Conservation (phyloP, 345 rosid genomes). For the Cochlearia excelsa region DNA sequence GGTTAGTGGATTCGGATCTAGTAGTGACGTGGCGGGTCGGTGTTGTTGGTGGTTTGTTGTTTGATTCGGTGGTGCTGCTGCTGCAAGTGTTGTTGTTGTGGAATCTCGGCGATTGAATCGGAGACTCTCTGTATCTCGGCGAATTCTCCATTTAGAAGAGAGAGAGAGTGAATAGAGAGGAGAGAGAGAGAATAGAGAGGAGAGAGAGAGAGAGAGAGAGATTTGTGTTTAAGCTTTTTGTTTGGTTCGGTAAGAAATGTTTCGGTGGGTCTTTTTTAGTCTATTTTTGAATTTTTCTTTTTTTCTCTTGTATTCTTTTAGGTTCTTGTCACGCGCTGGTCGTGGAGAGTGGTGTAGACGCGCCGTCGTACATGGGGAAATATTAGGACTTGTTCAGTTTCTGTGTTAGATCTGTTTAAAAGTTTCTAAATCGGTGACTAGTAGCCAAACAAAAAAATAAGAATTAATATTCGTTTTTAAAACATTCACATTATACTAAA, state of each 20-base stretch:
- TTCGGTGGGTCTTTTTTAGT: constrained; percentile 48
- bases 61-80: constrained; percentile 32
- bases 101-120: constrained; percentile 52
- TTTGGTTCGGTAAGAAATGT: constrained; percentile 61
- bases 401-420: no score
- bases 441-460: no score
- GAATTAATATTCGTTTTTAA: no score
- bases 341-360: neutral
- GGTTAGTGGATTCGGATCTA: constrained; percentile 81
- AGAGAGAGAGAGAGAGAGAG: neutral
- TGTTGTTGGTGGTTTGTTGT: constrained; percentile 35
- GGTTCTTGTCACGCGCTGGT: constrained; percentile 15
- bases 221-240: constrained; percentile 18
- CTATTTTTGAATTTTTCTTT: constrained; percentile 15
- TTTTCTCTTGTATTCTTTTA: neutral
- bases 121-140: constrained; percentile 43
- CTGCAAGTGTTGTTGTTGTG: constrained; percentile 36
- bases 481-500: no score
- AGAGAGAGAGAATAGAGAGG: neutral
- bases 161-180: constrained; percentile 10
- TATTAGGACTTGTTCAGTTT: no score
- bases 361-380: no score
- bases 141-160: constrained; percentile 60
- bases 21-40: constrained; percentile 53
- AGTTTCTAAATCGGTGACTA: no score